These are phyloP conservation scores for Penicillium sp. DNA, from an alignment of 2,329 filamentous ascomycete genomes.

Conservation along the genomic window DNA sequence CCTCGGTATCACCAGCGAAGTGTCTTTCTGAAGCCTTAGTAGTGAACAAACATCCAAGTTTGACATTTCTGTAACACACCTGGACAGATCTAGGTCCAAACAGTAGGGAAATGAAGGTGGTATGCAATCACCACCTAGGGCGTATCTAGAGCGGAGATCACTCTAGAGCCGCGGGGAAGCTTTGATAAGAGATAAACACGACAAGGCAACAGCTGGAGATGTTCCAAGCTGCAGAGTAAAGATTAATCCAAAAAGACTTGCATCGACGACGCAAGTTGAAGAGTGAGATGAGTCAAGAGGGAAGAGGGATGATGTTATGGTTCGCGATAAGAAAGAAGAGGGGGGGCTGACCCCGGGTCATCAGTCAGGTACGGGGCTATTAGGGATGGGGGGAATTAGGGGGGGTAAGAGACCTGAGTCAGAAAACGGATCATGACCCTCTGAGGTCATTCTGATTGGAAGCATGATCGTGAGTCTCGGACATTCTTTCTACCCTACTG, in stretches of 20 bases:
- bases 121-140: conserved; percentile 2
- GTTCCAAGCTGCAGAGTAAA: conserved; percentile 8
- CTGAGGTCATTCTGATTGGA: conserved; percentile 4
- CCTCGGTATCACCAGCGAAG: conserved; percentile 11
- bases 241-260: conserved; percentile 7
- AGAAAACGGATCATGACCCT: conserved; percentile 11
- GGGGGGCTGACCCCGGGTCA: conserved; percentile 13
- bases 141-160: conserved; percentile 30
- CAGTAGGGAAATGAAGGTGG: neutral
- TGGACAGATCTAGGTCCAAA: conserved; percentile 3
- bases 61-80: conserved; percentile 5
- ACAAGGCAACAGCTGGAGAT: conserved; percentile 26
- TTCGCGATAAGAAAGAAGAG: conserved; percentile 23
- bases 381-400: conserved; percentile 15
- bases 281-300: conserved; percentile 1
- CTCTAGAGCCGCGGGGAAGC: conserved; percentile 32
- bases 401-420: conserved; percentile 22
- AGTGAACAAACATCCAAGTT: neutral
- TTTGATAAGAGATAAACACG: conserved; percentile 27
- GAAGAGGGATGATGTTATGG: conserved; percentile 12
- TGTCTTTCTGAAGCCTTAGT: conserved; percentile 7
- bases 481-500: neutral
- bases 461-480: neutral
- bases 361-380: conserved; percentile 12
- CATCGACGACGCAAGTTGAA: conserved; percentile 3